phyloP scores from a whole-genome alignment of 2,329 filamentous ascomycete species.

The Daldinia sp. region DNA sequence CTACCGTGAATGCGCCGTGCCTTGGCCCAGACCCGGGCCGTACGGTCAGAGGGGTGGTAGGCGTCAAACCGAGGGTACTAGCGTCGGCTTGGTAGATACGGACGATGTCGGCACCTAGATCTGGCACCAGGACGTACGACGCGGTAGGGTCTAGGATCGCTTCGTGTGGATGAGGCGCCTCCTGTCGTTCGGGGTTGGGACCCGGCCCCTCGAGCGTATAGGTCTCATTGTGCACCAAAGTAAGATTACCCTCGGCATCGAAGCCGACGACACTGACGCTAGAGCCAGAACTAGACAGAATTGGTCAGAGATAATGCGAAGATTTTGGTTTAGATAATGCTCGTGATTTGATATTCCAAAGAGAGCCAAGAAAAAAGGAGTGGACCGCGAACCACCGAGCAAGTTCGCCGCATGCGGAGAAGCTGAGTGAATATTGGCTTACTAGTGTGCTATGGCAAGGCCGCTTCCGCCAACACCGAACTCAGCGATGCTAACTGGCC shows the following conservation, averaged over 20 bases:
- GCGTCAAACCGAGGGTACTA: conserved; percentile 53
- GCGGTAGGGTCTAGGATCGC: conserved; percentile 71
- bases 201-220: conserved; percentile 53
- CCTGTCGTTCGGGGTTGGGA: conserved; percentile 57
- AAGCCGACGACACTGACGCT: conserved; percentile 54
- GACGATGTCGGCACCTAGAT: conserved; percentile 71
- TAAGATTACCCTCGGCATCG: conserved; percentile 44
- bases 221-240: conserved; percentile 49
- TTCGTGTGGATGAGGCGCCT: conserved; percentile 69
- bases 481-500: conserved; percentile 44
- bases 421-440: conserved; percentile 36
- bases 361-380: conserved; percentile 24
- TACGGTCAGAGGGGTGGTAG: conserved; percentile 52
- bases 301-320: conserved; percentile 29
- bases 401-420: conserved; percentile 28
- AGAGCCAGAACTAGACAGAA: conserved; percentile 52
- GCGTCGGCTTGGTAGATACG: conserved; percentile 64
- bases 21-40: conserved; percentile 68
- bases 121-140: conserved; percentile 69
- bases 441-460: conserved; percentile 46
- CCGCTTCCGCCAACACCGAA: conserved; percentile 43
- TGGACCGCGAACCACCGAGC: conserved; percentile 27
- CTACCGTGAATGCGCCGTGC: conserved; percentile 67
- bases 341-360: conserved; percentile 30
- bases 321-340: conserved; percentile 8